These are phyloP conservation scores for Hypholoma fasciculare DNA, from an alignment of 768 basidiomycete genomes.

Conservation along the genomic window DNA sequence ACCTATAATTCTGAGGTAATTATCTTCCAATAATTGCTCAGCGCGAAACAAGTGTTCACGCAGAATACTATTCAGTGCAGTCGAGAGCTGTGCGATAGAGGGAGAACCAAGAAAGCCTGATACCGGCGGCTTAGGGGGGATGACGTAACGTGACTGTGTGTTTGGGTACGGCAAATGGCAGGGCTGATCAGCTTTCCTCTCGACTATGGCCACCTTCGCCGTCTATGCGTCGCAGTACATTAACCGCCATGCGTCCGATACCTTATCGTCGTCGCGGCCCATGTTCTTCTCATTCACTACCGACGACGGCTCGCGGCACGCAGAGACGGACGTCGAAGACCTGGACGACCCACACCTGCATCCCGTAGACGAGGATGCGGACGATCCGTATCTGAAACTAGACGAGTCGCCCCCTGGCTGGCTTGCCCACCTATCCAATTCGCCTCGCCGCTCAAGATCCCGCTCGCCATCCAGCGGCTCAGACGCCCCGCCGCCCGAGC, in stretches of 20 bases:
- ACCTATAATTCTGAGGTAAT: no score
- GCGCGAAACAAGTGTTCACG: no score
- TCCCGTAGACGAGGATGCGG: constrained; percentile 50
- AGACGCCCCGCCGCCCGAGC: constrained; percentile 23
- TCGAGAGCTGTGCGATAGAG: not conserved
- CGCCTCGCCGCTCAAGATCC: constrained; percentile 32
- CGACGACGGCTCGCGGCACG: constrained; percentile 50
- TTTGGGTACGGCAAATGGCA: not conserved
- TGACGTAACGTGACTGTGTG: constrained; percentile 6
- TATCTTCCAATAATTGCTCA: no score
- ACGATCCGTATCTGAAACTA: constrained; percentile 77
- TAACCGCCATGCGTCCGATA: constrained; percentile 43
- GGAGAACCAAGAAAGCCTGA: not conserved
- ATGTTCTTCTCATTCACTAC: constrained; percentile 90
- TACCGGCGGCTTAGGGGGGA: not conserved
- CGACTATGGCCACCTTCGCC: constrained; percentile 59
- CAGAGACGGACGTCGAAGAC: constrained; percentile 59
- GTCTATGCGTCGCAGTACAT: constrained; percentile 83
- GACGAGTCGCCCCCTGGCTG: constrained; percentile 67
- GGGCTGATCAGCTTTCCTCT: constrained; percentile 7
- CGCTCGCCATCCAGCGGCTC: constrained; percentile 30
- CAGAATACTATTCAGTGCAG: no score
- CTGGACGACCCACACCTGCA: constrained; percentile 74
- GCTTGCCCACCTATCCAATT: constrained; percentile 77
- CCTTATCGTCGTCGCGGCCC: constrained; percentile 68